A percentile compares a stretch with the other conserved stretches of the same genome.
Conservation (phyloP, 1,284 basidiomycete genomes). For the Earliella scabrosa region DNA sequence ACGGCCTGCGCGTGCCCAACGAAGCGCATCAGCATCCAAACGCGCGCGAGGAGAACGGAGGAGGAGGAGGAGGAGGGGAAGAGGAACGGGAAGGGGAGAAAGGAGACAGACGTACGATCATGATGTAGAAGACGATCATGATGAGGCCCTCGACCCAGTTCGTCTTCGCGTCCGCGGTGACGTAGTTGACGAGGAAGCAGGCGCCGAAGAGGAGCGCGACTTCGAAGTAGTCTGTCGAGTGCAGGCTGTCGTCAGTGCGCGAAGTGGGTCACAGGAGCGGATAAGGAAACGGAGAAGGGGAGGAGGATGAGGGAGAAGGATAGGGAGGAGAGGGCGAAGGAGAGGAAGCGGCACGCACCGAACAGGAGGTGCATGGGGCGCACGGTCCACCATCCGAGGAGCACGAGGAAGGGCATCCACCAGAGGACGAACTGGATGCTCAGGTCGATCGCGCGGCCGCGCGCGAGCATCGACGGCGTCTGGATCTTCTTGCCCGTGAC, state of each 20-base stretch:
- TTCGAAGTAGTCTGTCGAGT: conserved; percentile 55
- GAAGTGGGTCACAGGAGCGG: not conserved
- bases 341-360: conserved; percentile 41
- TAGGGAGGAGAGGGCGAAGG: not conserved
- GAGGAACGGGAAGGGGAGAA: too few species aligned
- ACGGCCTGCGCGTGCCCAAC: conserved; percentile 44
- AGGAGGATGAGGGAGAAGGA: not conserved
- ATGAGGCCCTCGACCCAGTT: conserved; percentile 67
- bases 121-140: conserved; percentile 63
- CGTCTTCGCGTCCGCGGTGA: conserved; percentile 71
- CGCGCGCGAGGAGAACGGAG: not conserved
- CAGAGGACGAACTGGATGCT: conserved; percentile 47
- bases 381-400: conserved; percentile 41
- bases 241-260: not conserved
- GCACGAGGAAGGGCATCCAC: conserved; percentile 45
- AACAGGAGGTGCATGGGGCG: conserved; percentile 42
- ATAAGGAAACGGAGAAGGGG: not conserved
- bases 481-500: conserved; percentile 19
- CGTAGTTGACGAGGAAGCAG: conserved; percentile 74
- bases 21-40: not conserved
- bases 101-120: conserved; percentile 57
- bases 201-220: conserved; percentile 61
- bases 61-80: too few species aligned
- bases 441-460: conserved; percentile 44
- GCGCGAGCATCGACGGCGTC: conserved; percentile 38